Conservation (phyloP, 2,329 filamentous ascomycete species). For the Cercospora zeae-maydis region DNA sequence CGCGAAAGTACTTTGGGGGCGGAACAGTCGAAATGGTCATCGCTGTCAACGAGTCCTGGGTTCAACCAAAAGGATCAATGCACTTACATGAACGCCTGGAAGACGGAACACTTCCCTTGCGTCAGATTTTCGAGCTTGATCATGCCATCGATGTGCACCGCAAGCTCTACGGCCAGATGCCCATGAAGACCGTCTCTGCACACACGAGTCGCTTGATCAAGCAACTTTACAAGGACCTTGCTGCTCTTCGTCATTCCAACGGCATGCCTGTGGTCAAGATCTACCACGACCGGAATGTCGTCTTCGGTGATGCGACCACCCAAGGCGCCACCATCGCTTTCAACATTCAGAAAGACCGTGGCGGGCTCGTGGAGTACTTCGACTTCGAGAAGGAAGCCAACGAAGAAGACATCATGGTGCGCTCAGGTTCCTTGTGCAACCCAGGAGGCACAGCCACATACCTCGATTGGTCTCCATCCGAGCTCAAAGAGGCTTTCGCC, state of each 20-base stretch:
- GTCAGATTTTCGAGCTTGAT: slow-evolving; percentile 79
- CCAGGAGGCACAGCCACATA: slow-evolving; percentile 75
- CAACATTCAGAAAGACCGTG: slow-evolving; percentile 66
- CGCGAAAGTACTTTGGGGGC: slow-evolving; percentile 80
- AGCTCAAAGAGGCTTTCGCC: slow-evolving; percentile 77
- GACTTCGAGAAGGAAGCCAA: slow-evolving; percentile 83
- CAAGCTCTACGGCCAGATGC: slow-evolving; percentile 60
- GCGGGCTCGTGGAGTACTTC: slow-evolving; percentile 70
- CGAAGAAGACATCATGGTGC: slow-evolving; percentile 72
- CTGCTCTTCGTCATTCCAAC: slow-evolving; percentile 64
- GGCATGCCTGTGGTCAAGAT: slow-evolving; percentile 61
- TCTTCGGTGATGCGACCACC: slow-evolving; percentile 43
- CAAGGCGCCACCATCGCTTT: slow-evolving; percentile 77
- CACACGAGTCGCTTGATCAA: slow-evolving; percentile 66
- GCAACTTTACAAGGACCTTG: slow-evolving; percentile 57
- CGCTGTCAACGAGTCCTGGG: slow-evolving; percentile 72
- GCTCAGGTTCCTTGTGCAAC: slow-evolving; percentile 85
- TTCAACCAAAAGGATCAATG: slow-evolving; percentile 63
- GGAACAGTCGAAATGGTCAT: slow-evolving; percentile 86
- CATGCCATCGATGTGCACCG: slow-evolving; percentile 67
- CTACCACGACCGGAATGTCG: slow-evolving; percentile 48
- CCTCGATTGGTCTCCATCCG: slow-evolving; percentile 68
- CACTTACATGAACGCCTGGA: slow-evolving; percentile 76
- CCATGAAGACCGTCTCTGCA: slow-evolving; percentile 62
- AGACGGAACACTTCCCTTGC: slow-evolving; percentile 84